These are phyloP conservation scores for Metroxylon sagu DNA, from an alignment of 176 grass and related monocot genomes.

Conservation along the genomic window DNA sequence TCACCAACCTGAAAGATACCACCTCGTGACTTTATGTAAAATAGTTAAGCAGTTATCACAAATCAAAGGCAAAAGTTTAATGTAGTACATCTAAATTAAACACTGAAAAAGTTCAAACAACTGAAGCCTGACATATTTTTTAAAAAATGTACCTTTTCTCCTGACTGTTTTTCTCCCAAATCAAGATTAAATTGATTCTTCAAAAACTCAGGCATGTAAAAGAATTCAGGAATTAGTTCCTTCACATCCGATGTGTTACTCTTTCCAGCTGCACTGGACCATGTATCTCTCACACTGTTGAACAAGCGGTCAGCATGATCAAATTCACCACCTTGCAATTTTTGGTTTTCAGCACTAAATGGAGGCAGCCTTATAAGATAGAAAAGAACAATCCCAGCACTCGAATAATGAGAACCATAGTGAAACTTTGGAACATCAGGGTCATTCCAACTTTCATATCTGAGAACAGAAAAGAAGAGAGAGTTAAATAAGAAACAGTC, in stretches of 20 bases:
- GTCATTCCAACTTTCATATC: conserved; percentile 98
- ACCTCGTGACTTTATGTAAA: too few species aligned
- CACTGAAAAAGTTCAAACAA: too few species aligned
- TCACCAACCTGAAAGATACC: conserved; percentile 43
- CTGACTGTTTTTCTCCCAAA: conserved; percentile 97
- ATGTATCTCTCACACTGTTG: conserved; percentile 88
- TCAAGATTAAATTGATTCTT: conserved; percentile 83
- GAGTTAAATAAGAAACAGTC: background rate
- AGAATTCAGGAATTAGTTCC: conserved; percentile 98
- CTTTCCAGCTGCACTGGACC: conserved; percentile 87
- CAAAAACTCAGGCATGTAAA: conserved; percentile 98
- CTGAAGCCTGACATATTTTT: too few species aligned
- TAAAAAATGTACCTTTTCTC: conserved; percentile 62
- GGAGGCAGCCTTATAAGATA: conserved; percentile 90
- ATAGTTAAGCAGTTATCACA: too few species aligned
- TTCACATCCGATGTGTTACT: conserved; percentile 99
- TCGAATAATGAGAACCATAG: conserved; percentile 99
- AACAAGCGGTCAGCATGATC: conserved; percentile 96
- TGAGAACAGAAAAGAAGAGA: conserved; percentile 16
- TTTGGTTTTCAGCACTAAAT: conserved; percentile 88
- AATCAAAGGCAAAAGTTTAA: too few species aligned
- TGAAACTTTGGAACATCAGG: conserved; percentile 99
- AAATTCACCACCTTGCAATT: conserved; percentile 93
- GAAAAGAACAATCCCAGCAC: conserved; percentile 98
- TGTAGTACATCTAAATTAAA: too few species aligned